Conservation (phyloP, 2,329 filamentous ascomycete genomes). For the Fusarium hostae region DNA sequence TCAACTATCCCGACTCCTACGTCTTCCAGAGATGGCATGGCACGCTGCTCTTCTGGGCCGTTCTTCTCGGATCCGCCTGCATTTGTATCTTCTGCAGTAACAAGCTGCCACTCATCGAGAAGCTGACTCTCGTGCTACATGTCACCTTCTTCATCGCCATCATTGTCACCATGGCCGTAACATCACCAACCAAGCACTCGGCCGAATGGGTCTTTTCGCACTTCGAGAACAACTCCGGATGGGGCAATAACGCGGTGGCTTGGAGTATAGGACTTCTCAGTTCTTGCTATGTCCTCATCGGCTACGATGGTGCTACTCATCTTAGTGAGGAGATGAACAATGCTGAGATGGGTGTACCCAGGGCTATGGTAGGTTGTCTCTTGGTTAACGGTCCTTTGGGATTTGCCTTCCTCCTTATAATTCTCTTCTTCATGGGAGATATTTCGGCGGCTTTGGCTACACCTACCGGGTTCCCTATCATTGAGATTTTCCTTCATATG, state of each 20-base stretch:
- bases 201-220: slow-evolving; percentile 20
- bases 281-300: slow-evolving; percentile 33
- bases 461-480: slow-evolving; percentile 29
- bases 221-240: slow-evolving; percentile 37
- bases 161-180: slow-evolving; percentile 12
- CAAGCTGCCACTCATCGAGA: slow-evolving; percentile 26
- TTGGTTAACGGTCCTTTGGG: slow-evolving; percentile 26
- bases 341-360: slow-evolving; percentile 11
- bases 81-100: slow-evolving; percentile 28
- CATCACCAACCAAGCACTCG: slow-evolving; percentile 22
- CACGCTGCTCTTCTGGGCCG: slow-evolving; percentile 30
- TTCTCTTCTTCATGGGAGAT: slow-evolving; percentile 33
- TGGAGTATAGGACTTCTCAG: slow-evolving; percentile 36
- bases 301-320: slow-evolving; percentile 35
- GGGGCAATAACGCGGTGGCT: slow-evolving; percentile 21
- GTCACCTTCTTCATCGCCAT: slow-evolving; percentile 22
- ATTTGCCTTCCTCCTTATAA: slow-evolving; percentile 17
- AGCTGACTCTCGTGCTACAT: slow-evolving; percentile 3
- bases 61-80: background rate
- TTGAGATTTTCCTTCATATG: slow-evolving; percentile 25
- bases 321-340: slow-evolving; percentile 37
- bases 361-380: slow-evolving; percentile 27
- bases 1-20: slow-evolving; percentile 27
- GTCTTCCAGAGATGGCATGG: slow-evolving; percentile 33
- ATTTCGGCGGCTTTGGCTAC: slow-evolving; percentile 12